Base-by-base conservation (phyloP, 1,139 yeast genomes). In the Blastobotrys malaysiensis region DNA sequence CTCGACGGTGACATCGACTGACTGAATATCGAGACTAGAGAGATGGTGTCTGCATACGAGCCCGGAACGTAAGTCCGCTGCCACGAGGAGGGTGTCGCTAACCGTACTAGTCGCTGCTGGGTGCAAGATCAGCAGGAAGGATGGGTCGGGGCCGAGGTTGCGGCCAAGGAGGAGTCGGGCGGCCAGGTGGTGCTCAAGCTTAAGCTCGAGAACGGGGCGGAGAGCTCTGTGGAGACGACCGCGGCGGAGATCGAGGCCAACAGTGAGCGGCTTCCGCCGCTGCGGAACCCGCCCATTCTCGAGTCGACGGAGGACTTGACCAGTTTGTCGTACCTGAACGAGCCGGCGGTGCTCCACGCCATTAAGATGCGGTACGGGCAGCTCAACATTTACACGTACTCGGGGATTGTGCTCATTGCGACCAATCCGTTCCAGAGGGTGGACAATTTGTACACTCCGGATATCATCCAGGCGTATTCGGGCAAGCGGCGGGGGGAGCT, bases 221-320 rank as follows among this genome's bases (percentile, higher is more conserved):
- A 63, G 52, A 26, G 57, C 49, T 63, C 62, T 16, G 60, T 66
- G 51, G 64, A 61, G 31, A 63, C 68, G 26, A 64, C 69, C 11
- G 60, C 58, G 54, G 78, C 74, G 11, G 76, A 77, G 2, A 72
- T 87, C 52, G 80, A 79, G 14, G 74, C 85, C 3, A 61, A 64
- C 49, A 59, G 63, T 51, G 69, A 65, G 9, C 53, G 57, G 50
- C 67, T 73, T 18, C 97, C 97, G 7, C 84, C 93, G 21, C 79
- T 93, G 65, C 81, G 99, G 69, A 93, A 93, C 69, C 98, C 98
- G 47, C 96, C 96, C 1, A 85, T 88, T 57, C 78, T 91, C 61
- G 99, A 91, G 71, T 88, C 96, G 1, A 91, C 96, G 14, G 97
- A 93, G 68, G 99, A 93, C 73, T 80, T 93, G 68, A 93, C 98